Evolutionary conservation across 495 filamentous ascomycete genomes (phyloP), one percentile per base, ranked within the genome.

Genomic region (Podospora bellae-mahoneyi): DNA sequence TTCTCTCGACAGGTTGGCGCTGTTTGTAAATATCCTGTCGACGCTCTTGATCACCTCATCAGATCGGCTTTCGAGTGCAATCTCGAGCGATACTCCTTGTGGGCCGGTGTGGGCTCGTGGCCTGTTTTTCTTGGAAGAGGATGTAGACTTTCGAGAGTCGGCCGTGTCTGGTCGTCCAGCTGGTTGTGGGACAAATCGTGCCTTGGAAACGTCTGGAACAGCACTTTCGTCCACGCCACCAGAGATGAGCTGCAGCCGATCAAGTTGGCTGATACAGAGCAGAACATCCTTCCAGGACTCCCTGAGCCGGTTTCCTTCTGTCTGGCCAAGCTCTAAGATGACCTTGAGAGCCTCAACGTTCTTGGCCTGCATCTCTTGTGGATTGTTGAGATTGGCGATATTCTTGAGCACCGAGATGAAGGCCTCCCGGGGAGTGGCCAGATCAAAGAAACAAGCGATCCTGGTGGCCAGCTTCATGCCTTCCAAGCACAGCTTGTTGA

Each of bases 11-110:
- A 99, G 84, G 71, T 94, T 96, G 39, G 92, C 94, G 0, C 95
- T 97, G 72, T 92, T 96, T 54, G 92, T 97, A 74, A 98, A 99
- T 65, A 99, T 97, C 48, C 92, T 84, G 77, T 99, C 96, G 3
- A 99, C 92, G 39, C 90, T 89, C 70, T 92, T 92, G 66, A 97
- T 88, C 74, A 98, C 92, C 64, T 97, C 94, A 64, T 94, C 89
- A 5, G 93, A 97, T 60, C 93, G 87, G 74, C 89, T 93, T 77
- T 98, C 94, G 70, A 95, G 89, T 2, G 93, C 95, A 69, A 98
- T 90, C 64, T 96, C 93, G 44, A 88, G 80, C 32, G 91, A 92
- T 73, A 94, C 97, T 39, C 86, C 86, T 23, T 87, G 84, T 16
- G 85, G 83, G 7, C 84, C 84, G 5, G 87, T 87, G 10, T 85